These are phyloP conservation scores for Mycena chlorophos DNA, from an alignment of 768 basidiomycete species.

Conservation along the genomic window DNA sequence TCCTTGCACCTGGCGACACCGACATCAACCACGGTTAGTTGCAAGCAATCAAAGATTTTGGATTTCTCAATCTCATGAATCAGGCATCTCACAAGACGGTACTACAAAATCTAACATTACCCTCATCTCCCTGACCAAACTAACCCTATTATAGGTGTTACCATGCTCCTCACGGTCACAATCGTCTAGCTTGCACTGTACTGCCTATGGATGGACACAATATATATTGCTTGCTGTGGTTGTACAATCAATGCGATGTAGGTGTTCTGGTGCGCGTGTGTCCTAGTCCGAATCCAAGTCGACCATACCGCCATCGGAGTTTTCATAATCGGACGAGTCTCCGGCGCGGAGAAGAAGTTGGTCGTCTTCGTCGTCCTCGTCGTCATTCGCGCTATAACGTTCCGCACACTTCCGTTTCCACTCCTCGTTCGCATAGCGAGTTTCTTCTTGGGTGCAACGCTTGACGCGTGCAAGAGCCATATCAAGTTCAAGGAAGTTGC, in stretches of 20 bases:
- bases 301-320: slow-evolving; percentile 14
- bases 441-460: slow-evolving; percentile 41
- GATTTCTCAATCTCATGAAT: too few species aligned
- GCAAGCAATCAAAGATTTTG: too few species aligned
- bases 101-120: too few species aligned
- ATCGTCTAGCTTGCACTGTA: too few species aligned
- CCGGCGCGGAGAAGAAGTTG: not conserved
- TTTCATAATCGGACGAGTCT: slow-evolving; percentile 1
- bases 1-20: slow-evolving; percentile 50
- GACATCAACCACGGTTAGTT: slow-evolving; percentile 40
- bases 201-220: not conserved
- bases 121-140: too few species aligned
- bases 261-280: too few species aligned
- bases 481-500: slow-evolving; percentile 82
- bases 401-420: slow-evolving; percentile 20
- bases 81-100: too few species aligned
- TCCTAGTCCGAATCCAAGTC: slow-evolving; percentile 13
- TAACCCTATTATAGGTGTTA: slow-evolving; percentile 61
- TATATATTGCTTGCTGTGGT: not conserved
- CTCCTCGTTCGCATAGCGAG: slow-evolving; percentile 27
- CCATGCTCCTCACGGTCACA: slow-evolving; percentile 54
- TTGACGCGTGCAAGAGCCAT: slow-evolving; percentile 63
- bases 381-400: slow-evolving; percentile 12
- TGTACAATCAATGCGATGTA: not conserved
- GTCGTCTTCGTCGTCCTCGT: slow-evolving; percentile 11